Percentiles rank a stretch among this genome's conserved stretches.
Evolutionary conservation across 2,329 filamentous ascomycete species (phyloP).

Genomic region (Monosporascus sp.): DNA sequence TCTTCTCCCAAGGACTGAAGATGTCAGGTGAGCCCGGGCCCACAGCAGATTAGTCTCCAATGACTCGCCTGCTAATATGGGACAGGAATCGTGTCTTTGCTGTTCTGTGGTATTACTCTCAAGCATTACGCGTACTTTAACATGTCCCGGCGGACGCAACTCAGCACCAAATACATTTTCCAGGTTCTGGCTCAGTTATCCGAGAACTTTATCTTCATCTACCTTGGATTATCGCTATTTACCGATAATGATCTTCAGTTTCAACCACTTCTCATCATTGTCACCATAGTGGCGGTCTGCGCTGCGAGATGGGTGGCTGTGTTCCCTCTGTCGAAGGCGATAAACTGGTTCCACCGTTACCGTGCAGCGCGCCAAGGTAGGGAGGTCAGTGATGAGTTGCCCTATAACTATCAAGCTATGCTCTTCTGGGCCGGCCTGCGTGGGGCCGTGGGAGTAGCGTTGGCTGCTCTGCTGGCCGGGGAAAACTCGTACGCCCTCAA

Average conservation of each 20-base stretch:
- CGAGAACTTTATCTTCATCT: slow-evolving; percentile 99
- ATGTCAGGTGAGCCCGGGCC: slow-evolving; percentile 71
- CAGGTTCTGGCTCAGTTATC: slow-evolving; percentile 90
- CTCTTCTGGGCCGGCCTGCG: slow-evolving; percentile 98
- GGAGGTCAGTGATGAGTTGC: slow-evolving; percentile 80
- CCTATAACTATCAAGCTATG: slow-evolving; percentile 97
- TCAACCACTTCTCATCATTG: slow-evolving; percentile 90
- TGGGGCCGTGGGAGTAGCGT: slow-evolving; percentile 89
- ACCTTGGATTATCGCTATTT: slow-evolving; percentile 89
- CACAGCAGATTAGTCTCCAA: neutral
- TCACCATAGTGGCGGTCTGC: slow-evolving; percentile 88
- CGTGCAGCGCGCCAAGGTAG: slow-evolving; percentile 69
- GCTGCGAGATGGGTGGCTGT: slow-evolving; percentile 89
- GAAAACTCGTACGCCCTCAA: slow-evolving; percentile 77
- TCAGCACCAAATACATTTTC: slow-evolving; percentile 97
- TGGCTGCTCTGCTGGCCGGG: slow-evolving; percentile 82
- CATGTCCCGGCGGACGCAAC: slow-evolving; percentile 95
- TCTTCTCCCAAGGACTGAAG: slow-evolving; percentile 92
- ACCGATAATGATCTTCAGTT: slow-evolving; percentile 84
- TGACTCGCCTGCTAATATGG: slow-evolving; percentile 1
- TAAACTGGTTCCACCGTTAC: slow-evolving; percentile 91
- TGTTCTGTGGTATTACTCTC: slow-evolving; percentile 96
- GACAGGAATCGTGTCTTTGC: slow-evolving; percentile 84
- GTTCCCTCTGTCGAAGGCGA: slow-evolving; percentile 81
- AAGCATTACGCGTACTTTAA: slow-evolving; percentile 99